Conservation (phyloP, 306 rosid species). For the Sicyos edulis region DNA sequence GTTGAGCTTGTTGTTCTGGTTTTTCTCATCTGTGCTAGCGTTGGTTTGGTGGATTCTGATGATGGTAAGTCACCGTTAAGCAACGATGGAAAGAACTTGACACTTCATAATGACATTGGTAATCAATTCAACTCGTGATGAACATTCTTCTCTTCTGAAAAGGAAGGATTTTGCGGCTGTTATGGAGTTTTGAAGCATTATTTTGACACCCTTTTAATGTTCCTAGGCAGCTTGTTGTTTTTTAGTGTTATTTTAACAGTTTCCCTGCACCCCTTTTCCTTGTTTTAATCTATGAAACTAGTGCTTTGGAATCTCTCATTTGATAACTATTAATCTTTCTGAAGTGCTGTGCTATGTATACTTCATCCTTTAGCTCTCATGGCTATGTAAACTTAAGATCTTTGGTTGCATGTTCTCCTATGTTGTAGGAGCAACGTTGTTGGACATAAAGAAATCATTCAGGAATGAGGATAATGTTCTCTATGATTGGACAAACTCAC, state of each 20-base stretch:
- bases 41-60: constrained; percentile 49
- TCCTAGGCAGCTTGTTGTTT: neutral
- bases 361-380: no score
- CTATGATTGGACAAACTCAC: no score
- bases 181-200: neutral
- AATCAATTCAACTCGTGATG: neutral
- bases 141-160: neutral
- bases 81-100: no score
- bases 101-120: neutral
- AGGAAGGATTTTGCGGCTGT: neutral
- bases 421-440: no score
- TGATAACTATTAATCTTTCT: neutral
- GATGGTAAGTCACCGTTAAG: constrained; percentile 55
- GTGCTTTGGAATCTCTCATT: neutral
- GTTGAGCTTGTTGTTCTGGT: constrained; percentile 43
- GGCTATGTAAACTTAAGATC: neutral
- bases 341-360: neutral
- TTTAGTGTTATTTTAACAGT: neutral
- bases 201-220: neutral
- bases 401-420: no score
- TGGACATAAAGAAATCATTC: no score
- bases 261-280: no score
- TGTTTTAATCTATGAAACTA: neutral
- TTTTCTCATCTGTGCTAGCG: constrained; percentile 37
- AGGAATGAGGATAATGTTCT: no score